Evolutionary conservation across 1,284 basidiomycete species (phyloP), one percentile per base, ranked within the genome.

Genomic region (Ceratobasidium theobromae): DNA sequence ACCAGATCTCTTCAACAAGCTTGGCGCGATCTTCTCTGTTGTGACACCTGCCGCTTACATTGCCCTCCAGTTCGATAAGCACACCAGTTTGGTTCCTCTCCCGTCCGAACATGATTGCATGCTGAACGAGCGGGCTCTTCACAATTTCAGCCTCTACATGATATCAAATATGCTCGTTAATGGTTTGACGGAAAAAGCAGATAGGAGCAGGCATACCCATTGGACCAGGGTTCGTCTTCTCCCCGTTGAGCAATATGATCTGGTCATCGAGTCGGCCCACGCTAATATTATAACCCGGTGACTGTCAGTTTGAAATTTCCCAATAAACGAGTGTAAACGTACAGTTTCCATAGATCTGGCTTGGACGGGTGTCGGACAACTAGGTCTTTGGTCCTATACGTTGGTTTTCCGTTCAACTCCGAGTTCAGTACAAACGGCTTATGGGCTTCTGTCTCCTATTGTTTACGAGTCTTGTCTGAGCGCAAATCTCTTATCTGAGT

Each of bases 51-150:
- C 79, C 73, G 1, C 66, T 53, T 30, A 71, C 72, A 16, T 69
- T 70, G 4, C 73, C 68, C 6, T 53, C 70, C 0, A 79, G 79
- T 33, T 81, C 76, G 12, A 83, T 68, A 11, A 81, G 67, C 11
- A 81, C 73, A 1, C 80, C 81, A 14, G 74, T 75, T 53, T 79
- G 77, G 69, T 79, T 77, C 16, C 75, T 72, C 4, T 79, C 78
- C 0, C 78, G 71, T 0, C 80, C 81, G 67, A 82, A 75, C 73
- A 79, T 75, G 33, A 80, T 66, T 4, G 73, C 72, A 55, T 70
- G 49, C 23, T 71, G 67, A n/a, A 82, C 71, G 46, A 72, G 65
- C 3, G 78, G 72, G 68, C 79, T 72, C 43, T 75, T 73, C 41
- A 74, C 74, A 30, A 80, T 69, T 16, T 69, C 68, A 28, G 32